These are phyloP conservation scores for Ceratocystis colombiana DNA, from an alignment of 2,329 filamentous ascomycete species.

Conservation along the genomic window DNA sequence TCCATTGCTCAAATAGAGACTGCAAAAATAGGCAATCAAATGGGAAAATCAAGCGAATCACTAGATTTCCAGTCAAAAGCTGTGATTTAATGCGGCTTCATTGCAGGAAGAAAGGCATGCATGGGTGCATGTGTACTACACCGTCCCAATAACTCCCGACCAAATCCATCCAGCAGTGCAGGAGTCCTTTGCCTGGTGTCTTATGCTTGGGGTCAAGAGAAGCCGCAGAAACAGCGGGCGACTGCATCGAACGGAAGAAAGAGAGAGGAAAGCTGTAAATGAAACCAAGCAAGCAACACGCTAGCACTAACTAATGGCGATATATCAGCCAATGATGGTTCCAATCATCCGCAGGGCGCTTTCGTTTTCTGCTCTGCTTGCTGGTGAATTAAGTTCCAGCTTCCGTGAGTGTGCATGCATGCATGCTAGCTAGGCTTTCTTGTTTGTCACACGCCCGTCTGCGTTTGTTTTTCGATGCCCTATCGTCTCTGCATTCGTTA, in stretches of 20 bases:
- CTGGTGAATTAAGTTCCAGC: too few relatives aligned
- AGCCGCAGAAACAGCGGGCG: background rate
- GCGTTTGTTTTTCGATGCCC: background rate
- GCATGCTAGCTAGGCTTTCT: background rate
- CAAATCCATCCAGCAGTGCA: too few relatives aligned
- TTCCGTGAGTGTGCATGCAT: background rate
- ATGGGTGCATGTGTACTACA: too few relatives aligned
- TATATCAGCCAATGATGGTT: background rate
- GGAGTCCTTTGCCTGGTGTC: background rate
- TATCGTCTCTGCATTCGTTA: background rate
- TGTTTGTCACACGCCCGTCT: background rate
- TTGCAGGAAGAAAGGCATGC: too few relatives aligned
- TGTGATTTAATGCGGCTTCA: too few relatives aligned
- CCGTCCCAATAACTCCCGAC: too few relatives aligned
- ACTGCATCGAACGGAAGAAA: background rate
- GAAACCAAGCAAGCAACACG: background rate
- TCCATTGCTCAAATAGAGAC: background rate
- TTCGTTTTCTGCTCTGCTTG: too few relatives aligned
- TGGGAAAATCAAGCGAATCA: background rate
- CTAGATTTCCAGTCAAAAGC: too few relatives aligned
- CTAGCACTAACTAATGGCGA: background rate
- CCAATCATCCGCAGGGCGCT: too few relatives aligned
- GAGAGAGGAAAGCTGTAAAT: background rate
- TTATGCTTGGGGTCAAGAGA: background rate
- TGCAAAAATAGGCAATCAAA: too few relatives aligned